Evolutionary conservation across 495 filamentous ascomycete genomes (phyloP).

Genomic region (Penicillium mononematosum): DNA sequence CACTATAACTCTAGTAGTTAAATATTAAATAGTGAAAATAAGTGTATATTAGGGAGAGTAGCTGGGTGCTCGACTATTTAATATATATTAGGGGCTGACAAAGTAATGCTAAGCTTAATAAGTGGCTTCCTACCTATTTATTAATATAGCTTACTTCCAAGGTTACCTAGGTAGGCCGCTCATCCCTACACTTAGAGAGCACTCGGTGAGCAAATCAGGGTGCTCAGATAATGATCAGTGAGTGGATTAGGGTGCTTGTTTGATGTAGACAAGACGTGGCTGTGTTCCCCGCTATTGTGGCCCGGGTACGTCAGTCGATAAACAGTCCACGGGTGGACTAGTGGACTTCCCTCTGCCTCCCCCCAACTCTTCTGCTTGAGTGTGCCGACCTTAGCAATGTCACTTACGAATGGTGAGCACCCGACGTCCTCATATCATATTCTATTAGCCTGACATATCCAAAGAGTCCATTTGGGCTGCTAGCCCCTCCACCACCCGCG

Average conservation of each 20-base stretch:
- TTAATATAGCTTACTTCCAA: too few relatives aligned
- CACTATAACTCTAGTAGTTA: too few relatives aligned
- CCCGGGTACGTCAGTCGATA: constrained; percentile 33
- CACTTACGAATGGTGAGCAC: constrained; percentile 46
- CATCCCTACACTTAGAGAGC: too few relatives aligned
- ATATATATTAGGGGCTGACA: too few relatives aligned
- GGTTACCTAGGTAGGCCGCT: too few relatives aligned
- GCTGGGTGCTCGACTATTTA: too few relatives aligned
- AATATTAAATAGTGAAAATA: too few relatives aligned
- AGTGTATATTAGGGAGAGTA: too few relatives aligned
- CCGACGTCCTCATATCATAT: background rate
- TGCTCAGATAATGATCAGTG: too few relatives aligned
- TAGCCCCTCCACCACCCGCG: constrained; percentile 79
- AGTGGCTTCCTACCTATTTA: too few relatives aligned
- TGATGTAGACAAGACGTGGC: constrained; percentile 6
- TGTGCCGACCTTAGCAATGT: constrained; percentile 30
- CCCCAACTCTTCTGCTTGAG: constrained; percentile 8
- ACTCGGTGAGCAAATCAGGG: too few relatives aligned
- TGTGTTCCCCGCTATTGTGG: constrained; percentile 21
- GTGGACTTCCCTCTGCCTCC: background rate
- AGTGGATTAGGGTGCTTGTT: background rate
- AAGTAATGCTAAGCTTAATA: too few relatives aligned
- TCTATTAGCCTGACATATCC: constrained; percentile 8
- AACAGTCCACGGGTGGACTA: constrained; percentile 21
- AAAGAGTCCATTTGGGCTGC: constrained; percentile 70